Evolutionary conservation across 306 rosid genomes (phyloP).

Genomic region (Cicer cuneatum): DNA sequence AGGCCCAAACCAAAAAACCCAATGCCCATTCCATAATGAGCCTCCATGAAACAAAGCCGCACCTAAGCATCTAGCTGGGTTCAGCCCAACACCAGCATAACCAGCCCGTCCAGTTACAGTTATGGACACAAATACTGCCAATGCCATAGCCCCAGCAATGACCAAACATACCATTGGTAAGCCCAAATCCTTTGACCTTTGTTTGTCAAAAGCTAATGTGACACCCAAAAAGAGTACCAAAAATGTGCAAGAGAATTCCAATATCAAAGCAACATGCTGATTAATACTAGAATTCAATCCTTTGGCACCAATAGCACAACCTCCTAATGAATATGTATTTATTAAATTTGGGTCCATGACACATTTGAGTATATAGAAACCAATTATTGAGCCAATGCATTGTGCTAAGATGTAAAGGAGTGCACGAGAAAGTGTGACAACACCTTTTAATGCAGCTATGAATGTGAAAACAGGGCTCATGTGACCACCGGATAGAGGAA

Average conservation of each 20-base stretch:
- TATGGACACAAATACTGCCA: slow-evolving; percentile 69
- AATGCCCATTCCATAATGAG: slow-evolving; percentile 71
- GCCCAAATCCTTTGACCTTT: slow-evolving; percentile 61
- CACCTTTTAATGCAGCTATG: slow-evolving; percentile 56
- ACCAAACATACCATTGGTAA: slow-evolving; percentile 60
- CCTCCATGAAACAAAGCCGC: slow-evolving; percentile 67
- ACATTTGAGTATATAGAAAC: slow-evolving; percentile 56
- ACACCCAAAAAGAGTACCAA: slow-evolving; percentile 72
- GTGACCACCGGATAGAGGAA: slow-evolving; percentile 79
- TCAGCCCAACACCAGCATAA: slow-evolving; percentile 73
- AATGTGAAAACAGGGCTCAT: slow-evolving; percentile 70
- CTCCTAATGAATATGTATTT: slow-evolving; percentile 62
- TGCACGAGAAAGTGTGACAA: slow-evolving; percentile 43
- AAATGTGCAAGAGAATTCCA: slow-evolving; percentile 73
- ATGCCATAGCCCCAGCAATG: slow-evolving; percentile 62
- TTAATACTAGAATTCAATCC: slow-evolving; percentile 37
- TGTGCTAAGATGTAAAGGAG: slow-evolving; percentile 57
- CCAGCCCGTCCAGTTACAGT: slow-evolving; percentile 60
- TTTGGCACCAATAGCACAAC: slow-evolving; percentile 57
- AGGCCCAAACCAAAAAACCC: slow-evolving; percentile 88
- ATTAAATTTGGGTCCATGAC: slow-evolving; percentile 53
- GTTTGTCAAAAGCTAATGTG: slow-evolving; percentile 69
- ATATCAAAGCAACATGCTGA: slow-evolving; percentile 51
- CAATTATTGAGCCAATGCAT: slow-evolving; percentile 66
- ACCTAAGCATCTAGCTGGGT: slow-evolving; percentile 79